A percentile compares a stretch with the other conserved stretches of the same genome.
phyloP scores from a whole-genome alignment of 2,329 filamentous ascomycete genomes.

The Macroventuria anomochaeta region DNA sequence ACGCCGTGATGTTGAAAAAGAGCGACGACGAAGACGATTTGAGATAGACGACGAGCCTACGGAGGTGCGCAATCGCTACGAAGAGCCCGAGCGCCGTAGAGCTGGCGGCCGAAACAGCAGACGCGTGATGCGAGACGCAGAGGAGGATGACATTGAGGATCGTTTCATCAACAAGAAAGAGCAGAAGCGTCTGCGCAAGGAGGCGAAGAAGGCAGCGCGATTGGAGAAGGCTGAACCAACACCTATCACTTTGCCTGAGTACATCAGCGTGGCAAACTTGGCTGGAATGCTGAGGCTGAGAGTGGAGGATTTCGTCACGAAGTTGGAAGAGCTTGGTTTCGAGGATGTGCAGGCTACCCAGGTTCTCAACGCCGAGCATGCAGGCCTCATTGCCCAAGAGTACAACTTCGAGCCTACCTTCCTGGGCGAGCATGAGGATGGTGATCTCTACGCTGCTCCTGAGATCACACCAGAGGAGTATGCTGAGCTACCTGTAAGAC shows the following conservation, averaged over 20 bases:
- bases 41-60: slow-evolving; percentile 28
- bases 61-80: slow-evolving; percentile 36
- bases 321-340: slow-evolving; percentile 88
- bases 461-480: slow-evolving; percentile 64
- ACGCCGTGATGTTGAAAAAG: slow-evolving; percentile 28
- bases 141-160: slow-evolving; percentile 37
- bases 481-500: slow-evolving; percentile 71
- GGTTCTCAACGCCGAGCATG: slow-evolving; percentile 88
- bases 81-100: slow-evolving; percentile 39
- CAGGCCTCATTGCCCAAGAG: slow-evolving; percentile 86
- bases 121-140: slow-evolving; percentile 33
- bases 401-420: slow-evolving; percentile 89
- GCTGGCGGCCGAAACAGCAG: slow-evolving; percentile 22
- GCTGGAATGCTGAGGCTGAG: slow-evolving; percentile 76
- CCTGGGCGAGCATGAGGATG: slow-evolving; percentile 64
- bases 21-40: slow-evolving; percentile 38
- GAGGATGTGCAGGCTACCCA: slow-evolving; percentile 83
- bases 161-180: slow-evolving; percentile 34
- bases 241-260: slow-evolving; percentile 81
- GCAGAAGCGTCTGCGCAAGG: slow-evolving; percentile 42
- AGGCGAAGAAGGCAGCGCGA: slow-evolving; percentile 45
- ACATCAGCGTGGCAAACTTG: slow-evolving; percentile 85
- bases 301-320: slow-evolving; percentile 72
- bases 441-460: slow-evolving; percentile 72
- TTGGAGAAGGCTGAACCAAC: slow-evolving; percentile 37